Evolutionary conservation across 164 flowering plant genomes (phyloP).

Genomic region (Macadamia integrifolia): DNA sequence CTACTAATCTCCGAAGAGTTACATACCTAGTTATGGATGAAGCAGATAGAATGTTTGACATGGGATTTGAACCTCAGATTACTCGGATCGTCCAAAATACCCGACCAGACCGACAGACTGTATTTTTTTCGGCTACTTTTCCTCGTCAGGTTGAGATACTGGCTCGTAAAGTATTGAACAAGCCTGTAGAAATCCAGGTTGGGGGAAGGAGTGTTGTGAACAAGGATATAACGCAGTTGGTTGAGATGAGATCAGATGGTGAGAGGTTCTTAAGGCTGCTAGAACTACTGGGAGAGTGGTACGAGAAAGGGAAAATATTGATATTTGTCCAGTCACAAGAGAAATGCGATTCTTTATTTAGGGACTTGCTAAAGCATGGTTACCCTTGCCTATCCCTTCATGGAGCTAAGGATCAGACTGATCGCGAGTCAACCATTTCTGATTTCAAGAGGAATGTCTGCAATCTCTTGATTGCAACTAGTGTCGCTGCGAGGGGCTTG

Average conservation of each 20-base stretch:
- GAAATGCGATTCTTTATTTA: slow-evolving; percentile 80
- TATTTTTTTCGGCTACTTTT: slow-evolving; percentile 94
- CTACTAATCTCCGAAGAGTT: slow-evolving; percentile 78
- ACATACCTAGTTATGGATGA: slow-evolving; percentile 95
- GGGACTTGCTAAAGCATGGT: slow-evolving; percentile 62
- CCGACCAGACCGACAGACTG: slow-evolving; percentile 88
- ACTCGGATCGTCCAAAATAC: slow-evolving; percentile 90
- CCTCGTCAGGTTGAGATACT: slow-evolving; percentile 93
- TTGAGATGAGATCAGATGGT: slow-evolving; percentile 82
- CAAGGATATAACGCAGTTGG: slow-evolving; percentile 82
- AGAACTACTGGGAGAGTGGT: slow-evolving; percentile 91
- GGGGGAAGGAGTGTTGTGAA: slow-evolving; percentile 98
- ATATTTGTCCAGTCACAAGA: slow-evolving; percentile 91
- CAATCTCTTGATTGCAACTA: slow-evolving; percentile 82
- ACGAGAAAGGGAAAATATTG: slow-evolving; percentile 86
- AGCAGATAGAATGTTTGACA: slow-evolving; percentile 98
- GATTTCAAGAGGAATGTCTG: slow-evolving; percentile 90
- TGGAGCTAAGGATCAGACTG: slow-evolving; percentile 96
- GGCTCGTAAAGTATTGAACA: slow-evolving; percentile 78
- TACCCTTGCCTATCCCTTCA: slow-evolving; percentile 94
- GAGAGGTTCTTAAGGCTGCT: slow-evolving; percentile 75
- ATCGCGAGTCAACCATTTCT: slow-evolving; percentile 82
- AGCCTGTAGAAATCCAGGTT: slow-evolving; percentile 89
- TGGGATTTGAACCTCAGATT: slow-evolving; percentile 99
- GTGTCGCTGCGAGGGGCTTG: slow-evolving; percentile 93